These are phyloP conservation scores for Phytophthora cryptogea DNA, from an alignment of 352 stramenopile genomes.

Conservation along the genomic window DNA sequence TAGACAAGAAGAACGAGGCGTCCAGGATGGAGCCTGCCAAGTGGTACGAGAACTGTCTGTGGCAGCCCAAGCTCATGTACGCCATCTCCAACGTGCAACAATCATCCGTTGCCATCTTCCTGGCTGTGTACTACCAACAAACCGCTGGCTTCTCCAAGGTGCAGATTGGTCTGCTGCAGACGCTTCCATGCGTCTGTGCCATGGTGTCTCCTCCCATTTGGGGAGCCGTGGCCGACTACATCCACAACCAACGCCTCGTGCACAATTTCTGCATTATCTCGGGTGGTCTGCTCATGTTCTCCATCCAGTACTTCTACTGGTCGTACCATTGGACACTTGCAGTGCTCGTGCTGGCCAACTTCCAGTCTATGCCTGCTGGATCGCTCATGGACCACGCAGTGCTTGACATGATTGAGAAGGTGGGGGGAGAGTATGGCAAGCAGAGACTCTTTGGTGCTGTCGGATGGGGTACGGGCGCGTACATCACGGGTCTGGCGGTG, in stretches of 20 bases:
- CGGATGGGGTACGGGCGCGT: conserved; percentile 57
- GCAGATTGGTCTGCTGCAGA: conserved; percentile 74
- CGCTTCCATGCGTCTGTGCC: conserved; percentile 57
- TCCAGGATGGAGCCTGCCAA: conserved; percentile 9
- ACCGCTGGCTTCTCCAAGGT: conserved; percentile 65
- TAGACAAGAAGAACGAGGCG: conserved; percentile 10
- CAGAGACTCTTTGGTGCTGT: conserved; percentile 76
- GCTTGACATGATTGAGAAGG: conserved; percentile 63
- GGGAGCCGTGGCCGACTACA: conserved; percentile 63
- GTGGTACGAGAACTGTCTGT: conserved; percentile 37
- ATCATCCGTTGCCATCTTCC: conserved; percentile 71
- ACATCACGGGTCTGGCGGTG: conserved; percentile 62
- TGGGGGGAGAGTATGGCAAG: conserved; percentile 81
- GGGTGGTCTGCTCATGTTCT: conserved; percentile 60
- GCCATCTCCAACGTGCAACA: conserved; percentile 54
- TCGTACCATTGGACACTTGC: conserved; percentile 49
- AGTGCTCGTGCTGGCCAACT: conserved; percentile 56
- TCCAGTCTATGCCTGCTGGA: conserved; percentile 49
- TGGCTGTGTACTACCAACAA: conserved; percentile 73
- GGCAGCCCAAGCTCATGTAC: conserved; percentile 80
- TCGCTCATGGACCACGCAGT: conserved; percentile 73
- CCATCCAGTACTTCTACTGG: conserved; percentile 52
- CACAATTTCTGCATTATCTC: conserved; percentile 64
- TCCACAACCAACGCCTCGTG: conserved; percentile 57
- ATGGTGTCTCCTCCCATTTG: conserved; percentile 71